Base-by-base conservation (phyloP, 2,329 filamentous ascomycete species). In the Stemphylium vesicarium region DNA sequence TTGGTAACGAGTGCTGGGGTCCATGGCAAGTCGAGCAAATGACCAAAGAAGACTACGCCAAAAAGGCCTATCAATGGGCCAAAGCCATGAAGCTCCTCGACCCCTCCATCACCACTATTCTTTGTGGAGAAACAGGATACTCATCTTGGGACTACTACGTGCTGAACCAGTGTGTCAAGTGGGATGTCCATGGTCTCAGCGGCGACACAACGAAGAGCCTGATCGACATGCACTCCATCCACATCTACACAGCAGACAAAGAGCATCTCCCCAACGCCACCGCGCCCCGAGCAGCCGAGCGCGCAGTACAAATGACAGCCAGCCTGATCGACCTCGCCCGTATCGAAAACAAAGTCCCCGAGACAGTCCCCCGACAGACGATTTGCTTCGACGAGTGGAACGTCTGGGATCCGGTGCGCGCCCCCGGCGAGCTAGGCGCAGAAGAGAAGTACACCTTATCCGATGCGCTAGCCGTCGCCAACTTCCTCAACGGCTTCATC, bases 351-450 rank as follows among this genome's bases (percentile, higher is more conserved):
- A 77, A 79, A 36, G 82, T 88, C 0, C 82, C 87, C 0, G 76
- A 81, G 0, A 78, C 79, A 0, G 83, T 87, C n/a, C 83, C 84
- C 4, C 79, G 83, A 3, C 88, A 85, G 41, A 88, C 82, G 46
- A 91, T 93, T 71, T 92, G 89, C 79, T 92, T 92, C 70, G 90
- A 93, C 70, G 89, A 92, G 75, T 92, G 90, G 90, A 93, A 92
- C 71, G 89, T 92, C 8, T 93, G 89, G 89, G 88, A 91, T 64
- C 88, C 88, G 0, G 79, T 82, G 48, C 84, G 89, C 8, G 89
- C 89, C 0, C 88, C 88, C 0, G 90, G 90, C 13, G 85, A 89
- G 64, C 73, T 83, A 56, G 90, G 90, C 13, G 90, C 87, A 5
- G 89, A 92, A 75, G 89, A 92, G 70, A 73, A 70, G 40, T 77